Base-by-base conservation (phyloP, 441 rosid genomes). In the Gossypium lobatum region DNA sequence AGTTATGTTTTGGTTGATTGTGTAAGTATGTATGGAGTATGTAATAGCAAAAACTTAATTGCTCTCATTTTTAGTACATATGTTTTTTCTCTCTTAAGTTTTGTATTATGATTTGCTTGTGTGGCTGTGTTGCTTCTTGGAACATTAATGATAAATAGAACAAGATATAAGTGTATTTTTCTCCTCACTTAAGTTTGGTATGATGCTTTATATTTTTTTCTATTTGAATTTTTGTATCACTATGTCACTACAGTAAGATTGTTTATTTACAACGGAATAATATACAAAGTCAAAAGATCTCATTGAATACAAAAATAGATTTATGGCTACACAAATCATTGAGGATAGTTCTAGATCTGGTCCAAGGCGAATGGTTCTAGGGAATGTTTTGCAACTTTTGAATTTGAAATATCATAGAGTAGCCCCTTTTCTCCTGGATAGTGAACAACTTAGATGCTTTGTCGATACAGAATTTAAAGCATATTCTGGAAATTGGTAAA, bases 1-100 rank as follows among this genome's bases (percentile, higher is more conserved):
- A 69, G 17, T 21, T 31, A 69, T 42, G 11, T 64, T 64, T 20
- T 64, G 54, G 31, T 42, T 42, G n/a, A 69, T 53, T 69, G 48
- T 13, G 10, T n/a, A 4, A 46, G 20, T 17, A 45, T 18, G 23
- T 8, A 16, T 17, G 1, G 58, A 26, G 28, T 1, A 52, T 4
- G 17, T 52, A 61, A 28, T 52, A 17, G 26, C 9, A 54, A 68
- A 9, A 28, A 53, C 26, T 10, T 31, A 53, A 17, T 69, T 28
- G 48, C 26, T 66, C 37, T 46, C 37, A 13, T 46, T 46, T 21
- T 45, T 10, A 13, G 57, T 66, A 46, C 3, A 17, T 65, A 42
- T 20, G 57, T 21, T 46, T n/a, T 66, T 66, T 46, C 18, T 65
- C 34, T 11, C 7, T 45, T 45, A 21, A 11, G 39, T 67, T 64